Conservation (phyloP, 345 rosid genomes). For the Turritis glabra region DNA sequence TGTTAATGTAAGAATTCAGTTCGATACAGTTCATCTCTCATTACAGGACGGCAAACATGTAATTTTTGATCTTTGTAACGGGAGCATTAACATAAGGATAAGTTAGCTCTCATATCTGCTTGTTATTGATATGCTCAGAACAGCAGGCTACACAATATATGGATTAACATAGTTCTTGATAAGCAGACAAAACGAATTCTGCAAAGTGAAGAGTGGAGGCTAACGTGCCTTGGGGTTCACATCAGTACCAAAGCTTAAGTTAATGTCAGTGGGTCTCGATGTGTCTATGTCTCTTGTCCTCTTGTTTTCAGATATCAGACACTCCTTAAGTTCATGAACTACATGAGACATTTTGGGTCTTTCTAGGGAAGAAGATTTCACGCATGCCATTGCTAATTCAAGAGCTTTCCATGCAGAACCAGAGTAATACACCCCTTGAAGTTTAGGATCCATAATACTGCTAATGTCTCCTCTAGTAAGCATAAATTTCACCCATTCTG, state of each 20-base stretch:
- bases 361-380: constrained; percentile 28
- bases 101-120: not conserved
- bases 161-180: not conserved
- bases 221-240: constrained; percentile 38
- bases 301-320: constrained; percentile 33
- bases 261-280: constrained; percentile 4
- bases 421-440: constrained; percentile 31
- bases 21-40: not conserved
- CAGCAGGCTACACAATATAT: not conserved
- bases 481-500: constrained; percentile 43
- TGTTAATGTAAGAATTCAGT: constrained; percentile 13
- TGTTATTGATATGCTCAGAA: not conserved
- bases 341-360: constrained; percentile 49
- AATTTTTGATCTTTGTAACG: constrained; percentile 23
- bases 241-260: constrained; percentile 26
- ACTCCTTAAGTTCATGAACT: constrained; percentile 43
- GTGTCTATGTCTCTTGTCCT: constrained; percentile 5
- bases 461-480: constrained; percentile 44
- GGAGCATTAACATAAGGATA: not conserved
- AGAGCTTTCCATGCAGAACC: constrained; percentile 52
- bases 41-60: constrained; percentile 1
- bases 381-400: constrained; percentile 50
- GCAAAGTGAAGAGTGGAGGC: constrained; percentile 1
- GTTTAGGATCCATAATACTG: constrained; percentile 47
- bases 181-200: not conserved